Evolutionary conservation across 129 eudicot genomes (phyloP), one percentile per base, ranked within the genome.

Genomic region (Kitagawia praeruptora): DNA sequence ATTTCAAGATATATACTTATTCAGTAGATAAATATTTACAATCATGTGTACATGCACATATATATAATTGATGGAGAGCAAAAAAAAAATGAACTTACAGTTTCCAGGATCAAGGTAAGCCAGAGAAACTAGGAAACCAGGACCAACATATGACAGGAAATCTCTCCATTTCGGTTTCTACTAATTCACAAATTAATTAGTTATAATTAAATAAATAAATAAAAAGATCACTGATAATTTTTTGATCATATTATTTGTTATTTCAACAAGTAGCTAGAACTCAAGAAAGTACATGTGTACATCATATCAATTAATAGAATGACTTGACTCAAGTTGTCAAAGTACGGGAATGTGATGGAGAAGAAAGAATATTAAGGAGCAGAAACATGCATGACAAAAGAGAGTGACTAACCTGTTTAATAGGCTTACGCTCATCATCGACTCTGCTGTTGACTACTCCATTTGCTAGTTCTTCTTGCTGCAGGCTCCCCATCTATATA

Each of bases 81-180:
- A 63, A 63, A 15, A 66, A 34, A 54, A 56, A 1, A 56, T 23
- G 13, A 28, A 53, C 87, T 80, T 83, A 87, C 93, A 76, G 78
- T 89, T 89, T 23, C 93, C 93, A 44, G 93, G 93, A 75, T 89
- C 90, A 56, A 89, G 90, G 80, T 89, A 89, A 31, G 93, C 93
- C 70, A 89, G 38, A 28, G 93, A 89, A 76, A 89, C 93, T 19
- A 87, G 78, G 72, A 89, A 82, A 76, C 93, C 93, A 81, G 93
- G 93, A 58, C 93, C 93, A 74, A 89, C 82, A 73, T 78, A 87
- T 5, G 88, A 77, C 6, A 89, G 38, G 66, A 89, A 87, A 16
- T 76, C 77, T 80, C 46, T 89, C 93, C 90, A 85, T 89, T 84
- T 87, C 58, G 84, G 77, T 78, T 84, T 85, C 88, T 87, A 19